These are phyloP conservation scores for Perkinsus chesapeaki DNA, from an alignment of 169 alveolate genomes.

Conservation along the genomic window DNA sequence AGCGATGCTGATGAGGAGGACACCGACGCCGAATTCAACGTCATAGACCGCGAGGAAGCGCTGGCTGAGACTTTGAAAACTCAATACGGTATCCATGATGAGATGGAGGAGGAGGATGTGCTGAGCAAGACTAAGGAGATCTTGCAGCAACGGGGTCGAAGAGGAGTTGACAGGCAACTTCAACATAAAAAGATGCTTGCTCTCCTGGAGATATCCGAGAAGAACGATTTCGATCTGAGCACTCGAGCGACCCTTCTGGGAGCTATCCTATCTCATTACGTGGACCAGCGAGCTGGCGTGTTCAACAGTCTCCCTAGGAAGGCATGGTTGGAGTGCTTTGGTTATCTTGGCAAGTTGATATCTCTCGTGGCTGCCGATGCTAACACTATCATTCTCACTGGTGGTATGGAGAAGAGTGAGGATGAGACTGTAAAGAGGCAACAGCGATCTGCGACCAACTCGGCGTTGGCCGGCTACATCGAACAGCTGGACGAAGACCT, in stretches of 20 bases:
- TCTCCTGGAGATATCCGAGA: neutral
- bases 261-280: neutral
- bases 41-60: neutral
- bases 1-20: neutral
- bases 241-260: neutral
- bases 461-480: constrained; percentile 26
- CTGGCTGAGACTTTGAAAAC: neutral
- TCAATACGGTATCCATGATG: neutral
- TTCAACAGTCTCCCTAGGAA: neutral
- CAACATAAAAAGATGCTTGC: neutral
- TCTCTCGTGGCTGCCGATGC: neutral
- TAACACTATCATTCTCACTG: neutral
- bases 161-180: neutral
- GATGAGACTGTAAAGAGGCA: neutral
- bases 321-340: neutral
- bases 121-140: constrained; percentile 18
- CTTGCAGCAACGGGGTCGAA: constrained; percentile 14
- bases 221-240: neutral
- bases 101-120: neutral
- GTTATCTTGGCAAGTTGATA: neutral
- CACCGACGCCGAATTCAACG: neutral
- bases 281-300: neutral
- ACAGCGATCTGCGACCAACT: constrained; percentile 6
- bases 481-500: constrained; percentile 51
- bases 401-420: neutral